Base-by-base conservation (phyloP, 805 yeast species). In the Pichia insulana region DNA sequence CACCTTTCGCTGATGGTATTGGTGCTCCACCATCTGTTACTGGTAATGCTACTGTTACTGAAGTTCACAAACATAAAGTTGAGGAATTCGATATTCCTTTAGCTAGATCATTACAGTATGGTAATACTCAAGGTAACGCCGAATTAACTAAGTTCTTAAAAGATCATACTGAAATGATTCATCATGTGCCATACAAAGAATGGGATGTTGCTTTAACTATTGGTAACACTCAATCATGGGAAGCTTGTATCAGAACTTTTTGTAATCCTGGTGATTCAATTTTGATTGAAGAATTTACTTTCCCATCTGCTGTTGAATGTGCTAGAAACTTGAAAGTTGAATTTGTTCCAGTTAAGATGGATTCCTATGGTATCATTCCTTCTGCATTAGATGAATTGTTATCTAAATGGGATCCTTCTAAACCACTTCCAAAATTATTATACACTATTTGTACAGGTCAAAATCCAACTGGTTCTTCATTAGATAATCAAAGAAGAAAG, bases 371-470 rank as follows among this genome's bases (percentile, higher is more conserved):
- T 36, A 67, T 83, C 28, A 55, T 78, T 37, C 83, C 85, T 1
- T 74, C 68, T 12, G 69, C 70, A 27, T 65, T 86, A 46, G 80
- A 67, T 6, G 67, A 67, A 35, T 49, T 71, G 34, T 69, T 86
- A 52, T 69, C 67, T 36, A 69, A 71, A 50, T 87, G 92, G 92
- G 73, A 70, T 41, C 41, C 53, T 33, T 53, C 63, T 22, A 69
- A 63, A 31, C 74, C 76, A 45, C 78, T 78, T 63, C 97, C 97
- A 51, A 87, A 83, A 63, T 68, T 90, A 46, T 70, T 90, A 53
- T 92, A 92, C 75, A 80, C 92, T 33, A 86, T 90, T 54, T 82
- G 92, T 51, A 92, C 97, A 8, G 98, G 98, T 49, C 97, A 92
- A 69, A 90, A 90, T 73, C 98, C 98, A 50, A 89, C 97, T 16